Conservation (phyloP, 2,329 filamentous ascomycete species). For the Balansia obtecta region DNA sequence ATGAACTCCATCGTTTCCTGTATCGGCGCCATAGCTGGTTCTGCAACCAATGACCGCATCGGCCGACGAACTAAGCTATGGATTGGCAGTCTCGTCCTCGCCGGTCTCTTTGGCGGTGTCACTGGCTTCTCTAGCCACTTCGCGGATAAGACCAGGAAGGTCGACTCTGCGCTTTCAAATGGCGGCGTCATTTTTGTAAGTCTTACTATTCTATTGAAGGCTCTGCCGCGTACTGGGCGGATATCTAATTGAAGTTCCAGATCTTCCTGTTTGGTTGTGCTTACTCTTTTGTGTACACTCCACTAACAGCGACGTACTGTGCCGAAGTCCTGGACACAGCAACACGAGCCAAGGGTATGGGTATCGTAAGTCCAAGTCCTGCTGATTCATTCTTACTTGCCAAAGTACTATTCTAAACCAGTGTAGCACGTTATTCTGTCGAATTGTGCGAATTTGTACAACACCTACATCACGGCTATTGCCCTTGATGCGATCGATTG, state of each 20-base stretch:
- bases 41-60: conserved; percentile 18
- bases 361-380: conserved; percentile 16
- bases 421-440: conserved; percentile 15
- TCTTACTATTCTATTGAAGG: background rate
- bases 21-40: conserved; percentile 24
- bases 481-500: conserved; percentile 19
- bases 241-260: conserved; percentile 7
- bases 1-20: conserved; percentile 27
- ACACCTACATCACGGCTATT: conserved; percentile 19
- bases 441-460: conserved; percentile 20
- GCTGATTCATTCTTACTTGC: no score
- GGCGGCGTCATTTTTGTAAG: conserved; percentile 33
- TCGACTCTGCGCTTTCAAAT: conserved; percentile 24
- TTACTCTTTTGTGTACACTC: conserved; percentile 39
- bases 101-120: conserved; percentile 33
- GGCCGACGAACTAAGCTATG: conserved; percentile 32
- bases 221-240: no score
- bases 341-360: conserved; percentile 23
- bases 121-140: conserved; percentile 32
- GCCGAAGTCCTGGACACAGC: conserved; percentile 21
- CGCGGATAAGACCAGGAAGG: conserved; percentile 19
- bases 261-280: conserved; percentile 41
- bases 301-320: conserved; percentile 26
- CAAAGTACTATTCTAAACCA: no score
- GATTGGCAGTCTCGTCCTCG: conserved; percentile 33